A percentile compares a stretch with the other conserved stretches of the same genome.
Evolutionary conservation across 192 early-diverging fungal genomes (phyloP).

Genomic region (Jimgerdemannia flammicorona): DNA sequence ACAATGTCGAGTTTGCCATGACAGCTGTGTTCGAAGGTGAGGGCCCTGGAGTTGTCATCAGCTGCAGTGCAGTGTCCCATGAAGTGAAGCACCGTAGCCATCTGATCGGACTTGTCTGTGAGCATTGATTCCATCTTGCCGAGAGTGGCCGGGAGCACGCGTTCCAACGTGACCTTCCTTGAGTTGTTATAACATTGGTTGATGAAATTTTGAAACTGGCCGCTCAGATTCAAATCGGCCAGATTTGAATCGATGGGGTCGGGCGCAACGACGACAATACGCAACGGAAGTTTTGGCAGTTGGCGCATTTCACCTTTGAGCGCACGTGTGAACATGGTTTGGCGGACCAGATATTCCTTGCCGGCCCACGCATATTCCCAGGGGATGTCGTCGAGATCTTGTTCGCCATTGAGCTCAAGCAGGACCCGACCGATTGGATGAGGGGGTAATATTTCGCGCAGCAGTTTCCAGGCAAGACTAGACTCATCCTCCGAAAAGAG

Average conservation of each 20-base stretch:
- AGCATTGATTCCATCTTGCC: not conserved
- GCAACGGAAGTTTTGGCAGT: not conserved
- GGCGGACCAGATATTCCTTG: not conserved
- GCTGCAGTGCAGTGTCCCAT: not conserved
- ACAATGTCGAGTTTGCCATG: not conserved
- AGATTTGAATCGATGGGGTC: not conserved
- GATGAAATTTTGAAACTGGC: not conserved
- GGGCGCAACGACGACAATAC: not conserved
- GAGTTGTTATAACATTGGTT: not conserved
- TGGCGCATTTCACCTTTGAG: not conserved
- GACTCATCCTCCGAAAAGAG: no score
- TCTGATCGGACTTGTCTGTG: not conserved
- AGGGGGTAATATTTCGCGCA: no score
- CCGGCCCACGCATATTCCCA: not conserved
- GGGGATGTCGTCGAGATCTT: not conserved
- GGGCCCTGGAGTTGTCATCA: not conserved
- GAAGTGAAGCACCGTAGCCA: not conserved
- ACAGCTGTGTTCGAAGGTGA: not conserved
- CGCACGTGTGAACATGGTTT: not conserved
- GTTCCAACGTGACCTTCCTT: not conserved
- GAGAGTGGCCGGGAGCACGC: not conserved
- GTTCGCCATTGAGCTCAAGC: not conserved
- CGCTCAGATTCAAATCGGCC: not conserved
- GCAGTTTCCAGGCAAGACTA: no score
- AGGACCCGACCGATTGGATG: not conserved